phyloP scores from a whole-genome alignment of 192 early-diverging fungal species.

The Coemansia sp. region DNA sequence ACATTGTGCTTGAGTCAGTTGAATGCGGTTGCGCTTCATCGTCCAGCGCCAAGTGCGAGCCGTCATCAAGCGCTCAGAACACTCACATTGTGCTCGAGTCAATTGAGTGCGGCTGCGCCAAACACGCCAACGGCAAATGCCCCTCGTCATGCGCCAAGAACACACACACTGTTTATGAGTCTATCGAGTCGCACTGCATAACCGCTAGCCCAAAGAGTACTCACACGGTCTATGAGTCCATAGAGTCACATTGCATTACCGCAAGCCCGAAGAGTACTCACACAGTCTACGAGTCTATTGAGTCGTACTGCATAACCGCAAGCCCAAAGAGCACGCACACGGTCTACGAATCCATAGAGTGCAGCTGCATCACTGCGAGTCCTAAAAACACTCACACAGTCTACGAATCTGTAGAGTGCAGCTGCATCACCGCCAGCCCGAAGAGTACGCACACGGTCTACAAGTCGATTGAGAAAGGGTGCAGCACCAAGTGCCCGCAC shows the following conservation, averaged over 20 bases:
- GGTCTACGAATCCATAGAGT: constrained; percentile 10
- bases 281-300: constrained; percentile 22
- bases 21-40: not conserved
- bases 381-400: constrained; percentile 27
- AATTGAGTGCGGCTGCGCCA: constrained; percentile 3
- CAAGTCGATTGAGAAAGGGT: constrained; percentile 5
- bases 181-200: constrained; percentile 3
- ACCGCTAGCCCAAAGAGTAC: not conserved
- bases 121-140: too few relatives aligned
- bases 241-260: constrained; percentile 1
- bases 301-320: constrained; percentile 1
- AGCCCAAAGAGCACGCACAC: constrained; percentile 2
- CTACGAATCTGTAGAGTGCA: constrained; percentile 14
- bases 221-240: constrained; percentile 13
- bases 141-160: not conserved
- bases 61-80: not conserved
- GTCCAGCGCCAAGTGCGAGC: not conserved
- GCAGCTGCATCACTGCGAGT: not conserved
- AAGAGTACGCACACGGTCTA: constrained; percentile 8
- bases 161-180: constrained; percentile 19
- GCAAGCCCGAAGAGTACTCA: constrained; percentile 11
- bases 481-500: too few relatives aligned
- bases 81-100: constrained; percentile 24
- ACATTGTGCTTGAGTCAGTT: constrained; percentile 14
- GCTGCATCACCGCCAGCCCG: not conserved